Evolutionary conservation across 2,329 filamentous ascomycete species (phyloP), one percentile per base, ranked within the genome.

Genomic region (Botrytis squamosa): DNA sequence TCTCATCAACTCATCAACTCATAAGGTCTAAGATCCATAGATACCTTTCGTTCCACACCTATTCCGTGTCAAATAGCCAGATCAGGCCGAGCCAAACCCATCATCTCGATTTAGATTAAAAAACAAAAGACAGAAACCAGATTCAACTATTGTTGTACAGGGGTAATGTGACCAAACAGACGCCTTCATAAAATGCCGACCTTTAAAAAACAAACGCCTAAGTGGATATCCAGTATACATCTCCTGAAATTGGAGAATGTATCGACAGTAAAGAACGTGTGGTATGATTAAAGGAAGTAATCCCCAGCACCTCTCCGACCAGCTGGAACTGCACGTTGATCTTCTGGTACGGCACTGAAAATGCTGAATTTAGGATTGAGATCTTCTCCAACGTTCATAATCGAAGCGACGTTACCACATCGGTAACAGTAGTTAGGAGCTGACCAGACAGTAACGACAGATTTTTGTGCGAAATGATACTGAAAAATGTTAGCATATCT

Each of bases 381-480:
- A 80, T 96, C 92, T 80, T 92, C 92, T 77, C 92, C 91, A 42
- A 98, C 90, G 70, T 94, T 94, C 91, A 97, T 97, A 81, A 98
- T 97, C 8, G 88, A 90, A 33, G 90, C 90, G 75, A 92, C 85
- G 74, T 86, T 89, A 68, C 84, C 84, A 74, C 84, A 85, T 65
- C 84, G 82, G 76, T 85, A 85, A 78, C 84, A 85, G 78, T 85
- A 85, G 75, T 85, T 85, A 25, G 84, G 84, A 36, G 84, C 84
- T 38, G 83, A 84, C 87, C 90, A 92, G 38, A 92, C 90, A 1
- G 90, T 92, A 29, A 97, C 95, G 60, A 98, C 95, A 20, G 97
- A 97, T 84, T 96, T 95, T 82, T 97, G 93, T 71, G 92, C 88
- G 84, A 98, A 98, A 82, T 98, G 95, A 82, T 97, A 98, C 89